Conservation (phyloP, 192 early-diverging fungal species). For the Phycomyces nitens region DNA sequence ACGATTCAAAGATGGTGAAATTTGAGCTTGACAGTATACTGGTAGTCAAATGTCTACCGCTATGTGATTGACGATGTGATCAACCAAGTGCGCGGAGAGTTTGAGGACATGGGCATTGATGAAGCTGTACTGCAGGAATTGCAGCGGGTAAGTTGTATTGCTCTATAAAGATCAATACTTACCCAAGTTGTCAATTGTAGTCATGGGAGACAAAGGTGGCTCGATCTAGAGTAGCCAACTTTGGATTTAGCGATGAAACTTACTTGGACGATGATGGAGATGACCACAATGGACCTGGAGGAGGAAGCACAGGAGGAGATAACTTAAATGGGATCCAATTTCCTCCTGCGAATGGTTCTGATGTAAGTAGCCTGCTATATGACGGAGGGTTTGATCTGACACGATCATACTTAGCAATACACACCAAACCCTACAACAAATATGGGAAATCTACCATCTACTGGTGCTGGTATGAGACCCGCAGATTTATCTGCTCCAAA, state of each 20-base stretch:
- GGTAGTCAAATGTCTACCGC: conserved; percentile 65
- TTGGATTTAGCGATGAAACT: conserved; percentile 32
- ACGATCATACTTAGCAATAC: conserved; percentile 2
- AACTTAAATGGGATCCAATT: conserved; percentile 5
- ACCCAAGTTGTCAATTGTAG: conserved; percentile 6
- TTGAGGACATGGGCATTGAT: conserved; percentile 88
- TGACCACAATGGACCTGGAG: conserved; percentile 14
- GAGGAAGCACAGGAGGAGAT: not conserved
- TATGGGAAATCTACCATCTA: conserved; percentile 21
- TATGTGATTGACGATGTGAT: conserved; percentile 95
- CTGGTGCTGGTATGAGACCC: conserved; percentile 1
- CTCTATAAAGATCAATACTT: too few species aligned
- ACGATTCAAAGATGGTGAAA: not conserved
- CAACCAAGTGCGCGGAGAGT: conserved; percentile 77
- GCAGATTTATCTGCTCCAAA: not conserved
- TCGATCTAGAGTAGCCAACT: conserved; percentile 42
- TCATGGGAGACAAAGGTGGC: conserved; percentile 54
- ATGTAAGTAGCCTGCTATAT: conserved; percentile 1
- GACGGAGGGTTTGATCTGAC: not conserved
- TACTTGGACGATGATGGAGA: conserved; percentile 31
- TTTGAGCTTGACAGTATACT: not conserved
- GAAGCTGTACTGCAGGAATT: conserved; percentile 84
- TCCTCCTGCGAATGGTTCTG: conserved; percentile 7
- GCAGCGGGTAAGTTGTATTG: conserved; percentile 31
- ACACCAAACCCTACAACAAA: conserved; percentile 28